These are phyloP conservation scores for Plasmodium cynomolgi DNA, from an alignment of 169 alveolate species.

Conservation along the genomic window DNA sequence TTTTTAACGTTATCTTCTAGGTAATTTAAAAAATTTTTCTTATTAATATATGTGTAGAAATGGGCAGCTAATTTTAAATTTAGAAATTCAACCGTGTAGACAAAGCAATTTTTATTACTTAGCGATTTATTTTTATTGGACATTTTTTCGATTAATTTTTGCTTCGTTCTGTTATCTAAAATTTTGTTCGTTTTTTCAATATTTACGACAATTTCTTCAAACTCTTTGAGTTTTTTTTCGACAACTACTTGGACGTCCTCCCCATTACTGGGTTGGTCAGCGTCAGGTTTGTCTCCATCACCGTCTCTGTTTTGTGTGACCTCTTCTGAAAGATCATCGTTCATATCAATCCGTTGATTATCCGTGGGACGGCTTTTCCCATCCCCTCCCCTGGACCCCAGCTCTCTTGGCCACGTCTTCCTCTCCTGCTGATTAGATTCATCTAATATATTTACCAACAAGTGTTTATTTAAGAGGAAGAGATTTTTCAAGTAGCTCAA, in stretches of 20 bases:
- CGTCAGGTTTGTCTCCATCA: neutral
- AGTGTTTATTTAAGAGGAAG: neutral
- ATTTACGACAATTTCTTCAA: conserved; percentile 52
- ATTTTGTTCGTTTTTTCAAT: conserved; percentile 5
- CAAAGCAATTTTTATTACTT: conserved; percentile 2
- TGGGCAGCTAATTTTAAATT: conserved; percentile 22
- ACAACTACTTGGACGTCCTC: conserved; percentile 25
- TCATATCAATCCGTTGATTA: neutral
- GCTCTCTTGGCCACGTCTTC: neutral
- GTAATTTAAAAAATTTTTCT: conserved; percentile 3
- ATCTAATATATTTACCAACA: neutral
- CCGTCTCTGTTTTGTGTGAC: neutral
- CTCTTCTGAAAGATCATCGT: neutral
- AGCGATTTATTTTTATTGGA: neutral
- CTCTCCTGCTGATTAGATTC: neutral
- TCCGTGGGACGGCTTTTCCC: neutral
- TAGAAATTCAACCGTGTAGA: conserved; percentile 28
- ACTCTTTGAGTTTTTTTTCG: conserved; percentile 14
- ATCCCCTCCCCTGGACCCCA: neutral
- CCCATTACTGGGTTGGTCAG: neutral
- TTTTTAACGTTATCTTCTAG: conserved; percentile 2
- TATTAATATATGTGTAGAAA: conserved; percentile 16
- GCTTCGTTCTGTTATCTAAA: neutral
- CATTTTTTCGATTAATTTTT: neutral
- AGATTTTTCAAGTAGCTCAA: conserved; percentile 39